phyloP scores from a whole-genome alignment of 768 basidiomycete species.

The Boletus sp. region DNA sequence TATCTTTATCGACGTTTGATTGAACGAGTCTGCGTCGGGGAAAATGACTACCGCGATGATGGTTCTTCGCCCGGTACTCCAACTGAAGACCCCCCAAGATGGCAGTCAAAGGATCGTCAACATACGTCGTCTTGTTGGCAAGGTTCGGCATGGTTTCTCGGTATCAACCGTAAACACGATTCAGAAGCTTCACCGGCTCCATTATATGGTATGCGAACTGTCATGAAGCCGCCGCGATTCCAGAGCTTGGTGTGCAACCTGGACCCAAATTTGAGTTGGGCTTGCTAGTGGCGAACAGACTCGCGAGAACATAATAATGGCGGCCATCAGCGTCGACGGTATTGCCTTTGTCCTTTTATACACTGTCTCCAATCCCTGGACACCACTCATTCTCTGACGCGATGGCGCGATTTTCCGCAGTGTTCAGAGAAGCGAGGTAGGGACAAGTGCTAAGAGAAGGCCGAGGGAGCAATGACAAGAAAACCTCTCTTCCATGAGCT shows the following conservation, averaged over 20 bases:
- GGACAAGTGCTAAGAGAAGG: background rate
- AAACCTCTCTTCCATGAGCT: conserved; percentile 4
- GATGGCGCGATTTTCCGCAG: conserved; percentile 78
- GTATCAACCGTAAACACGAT: conserved; percentile 45
- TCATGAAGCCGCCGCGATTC: background rate
- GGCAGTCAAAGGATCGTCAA: conserved; percentile 47
- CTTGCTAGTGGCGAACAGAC: background rate
- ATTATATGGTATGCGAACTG: background rate
- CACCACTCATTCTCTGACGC: conserved; percentile 87
- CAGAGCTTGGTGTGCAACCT: background rate
- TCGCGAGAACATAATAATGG: background rate
- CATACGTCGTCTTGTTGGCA: conserved; percentile 52
- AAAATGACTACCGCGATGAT: conserved; percentile 74
- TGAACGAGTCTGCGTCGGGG: conserved; percentile 72
- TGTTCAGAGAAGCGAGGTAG: conserved; percentile 54
- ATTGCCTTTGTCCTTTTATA: conserved; percentile 78
- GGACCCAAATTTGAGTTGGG: background rate
- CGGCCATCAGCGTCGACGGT: conserved; percentile 81
- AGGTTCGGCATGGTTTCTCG: conserved; percentile 65
- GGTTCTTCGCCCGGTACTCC: conserved; percentile 85
- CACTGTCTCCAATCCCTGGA: conserved; percentile 75
- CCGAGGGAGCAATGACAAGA: background rate
- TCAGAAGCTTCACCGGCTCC: background rate
- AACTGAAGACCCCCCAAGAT: conserved; percentile 77
- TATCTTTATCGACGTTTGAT: conserved; percentile 65